Conservation (phyloP, 2,329 filamentous ascomycete species). For the Trichoderma simmonsii region DNA sequence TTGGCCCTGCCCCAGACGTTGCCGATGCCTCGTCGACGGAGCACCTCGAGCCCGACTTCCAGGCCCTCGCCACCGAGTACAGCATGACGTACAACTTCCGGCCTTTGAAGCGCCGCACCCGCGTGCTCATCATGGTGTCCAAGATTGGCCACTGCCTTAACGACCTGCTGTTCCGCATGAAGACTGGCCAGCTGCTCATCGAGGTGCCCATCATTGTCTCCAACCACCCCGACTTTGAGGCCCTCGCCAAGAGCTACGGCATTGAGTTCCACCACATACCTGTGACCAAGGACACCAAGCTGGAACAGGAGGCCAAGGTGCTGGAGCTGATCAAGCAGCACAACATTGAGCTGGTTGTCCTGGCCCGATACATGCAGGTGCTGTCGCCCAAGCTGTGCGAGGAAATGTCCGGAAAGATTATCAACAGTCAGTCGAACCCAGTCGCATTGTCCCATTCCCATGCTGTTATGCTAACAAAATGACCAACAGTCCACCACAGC, state of each 20-base stretch:
- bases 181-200: conserved; percentile 69
- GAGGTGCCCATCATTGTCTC: conserved; percentile 70
- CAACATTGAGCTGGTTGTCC: conserved; percentile 72
- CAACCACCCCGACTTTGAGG: conserved; percentile 72
- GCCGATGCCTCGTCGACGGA: conserved; percentile 38
- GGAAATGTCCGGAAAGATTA: conserved; percentile 80
- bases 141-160: conserved; percentile 86
- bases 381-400: conserved; percentile 70
- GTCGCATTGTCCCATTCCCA: not conserved
- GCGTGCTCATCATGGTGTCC: conserved; percentile 83
- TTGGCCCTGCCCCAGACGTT: conserved; percentile 56
- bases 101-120: conserved; percentile 65
- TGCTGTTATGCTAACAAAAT: conserved; percentile 32
- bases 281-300: conserved; percentile 74
- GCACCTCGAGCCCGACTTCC: conserved; percentile 55
- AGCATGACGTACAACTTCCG: conserved; percentile 68
- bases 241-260: conserved; percentile 68
- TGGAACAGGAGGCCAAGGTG: conserved; percentile 67
- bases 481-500: conserved; percentile 64
- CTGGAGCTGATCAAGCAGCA: conserved; percentile 67
- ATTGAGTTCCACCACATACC: conserved; percentile 80
- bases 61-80: conserved; percentile 59
- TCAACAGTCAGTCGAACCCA: conserved; percentile 52
- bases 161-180: conserved; percentile 76
- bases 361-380: conserved; percentile 87